A percentile compares a stretch with the other conserved stretches of the same genome.
phyloP scores from a whole-genome alignment of 169 alveolate species.

The Plasmodium reichenowi region DNA sequence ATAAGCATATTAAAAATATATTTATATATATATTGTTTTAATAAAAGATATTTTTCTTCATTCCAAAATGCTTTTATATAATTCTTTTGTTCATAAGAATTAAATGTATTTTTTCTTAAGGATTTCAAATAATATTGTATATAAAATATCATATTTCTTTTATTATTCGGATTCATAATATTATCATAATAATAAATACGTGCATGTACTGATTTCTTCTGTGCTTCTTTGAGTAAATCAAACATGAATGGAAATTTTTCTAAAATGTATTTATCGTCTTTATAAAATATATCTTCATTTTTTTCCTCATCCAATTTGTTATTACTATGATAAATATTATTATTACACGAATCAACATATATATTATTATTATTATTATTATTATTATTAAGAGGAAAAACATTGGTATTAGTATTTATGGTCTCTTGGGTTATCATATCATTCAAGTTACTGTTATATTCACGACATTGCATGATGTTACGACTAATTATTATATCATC shows the following conservation, averaged over 20 bases:
- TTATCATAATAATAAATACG: constrained; percentile 47
- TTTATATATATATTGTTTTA: constrained; percentile 56
- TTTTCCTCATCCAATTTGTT: neutral
- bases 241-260: constrained; percentile 65
- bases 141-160: constrained; percentile 65
- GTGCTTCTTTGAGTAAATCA: constrained; percentile 53
- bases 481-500: neutral
- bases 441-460: too few species aligned
- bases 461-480: too few species aligned
- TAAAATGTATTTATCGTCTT: constrained; percentile 52
- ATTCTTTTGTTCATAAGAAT: constrained; percentile 41
- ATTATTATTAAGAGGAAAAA: neutral
- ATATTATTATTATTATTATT: neutral
- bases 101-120: constrained; percentile 36
- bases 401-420: neutral
- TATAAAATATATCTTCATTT: constrained; percentile 13
- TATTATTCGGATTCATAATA: constrained; percentile 62
- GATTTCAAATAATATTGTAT: constrained; percentile 63
- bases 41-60: constrained; percentile 41
- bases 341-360: neutral
- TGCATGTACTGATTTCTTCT: constrained; percentile 21
- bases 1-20: constrained; percentile 65
- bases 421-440: constrained; percentile 3
- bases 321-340: neutral
- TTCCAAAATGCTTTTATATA: constrained; percentile 39